Conservation (phyloP, 305 asterid species). For the Fraxinus ornus region DNA sequence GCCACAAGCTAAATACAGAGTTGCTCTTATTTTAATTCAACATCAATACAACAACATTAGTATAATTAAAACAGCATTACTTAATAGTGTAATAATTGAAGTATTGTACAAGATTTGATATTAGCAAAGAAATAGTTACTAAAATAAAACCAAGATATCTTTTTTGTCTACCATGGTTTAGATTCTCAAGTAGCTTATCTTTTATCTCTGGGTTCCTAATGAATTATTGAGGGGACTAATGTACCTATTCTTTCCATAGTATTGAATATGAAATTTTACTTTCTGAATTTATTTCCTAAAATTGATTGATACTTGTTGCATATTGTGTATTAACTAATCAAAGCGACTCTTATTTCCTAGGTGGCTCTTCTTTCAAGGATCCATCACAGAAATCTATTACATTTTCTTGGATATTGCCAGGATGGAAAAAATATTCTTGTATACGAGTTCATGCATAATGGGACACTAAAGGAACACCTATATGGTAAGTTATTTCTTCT, state of each 20-base stretch:
- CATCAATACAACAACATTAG: background rate
- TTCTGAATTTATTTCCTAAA: background rate
- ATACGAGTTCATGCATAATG: conserved; percentile 93
- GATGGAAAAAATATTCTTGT: conserved; percentile 82
- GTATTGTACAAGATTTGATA: background rate
- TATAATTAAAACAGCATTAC: background rate
- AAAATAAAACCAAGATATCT: background rate
- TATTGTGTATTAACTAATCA: background rate
- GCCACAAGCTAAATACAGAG: background rate
- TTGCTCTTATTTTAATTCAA: background rate
- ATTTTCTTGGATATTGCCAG: conserved; percentile 94
- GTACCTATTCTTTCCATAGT: background rate
- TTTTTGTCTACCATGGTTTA: background rate
- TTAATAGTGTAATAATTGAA: background rate
- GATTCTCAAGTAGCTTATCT: background rate
- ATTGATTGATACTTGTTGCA: background rate
- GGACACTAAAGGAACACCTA: conserved; percentile 94
- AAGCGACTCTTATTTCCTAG: conserved; percentile 30
- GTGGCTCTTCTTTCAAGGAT: conserved; percentile 97
- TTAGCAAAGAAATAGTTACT: background rate
- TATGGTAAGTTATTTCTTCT: conserved; percentile 49
- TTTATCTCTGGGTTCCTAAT: background rate
- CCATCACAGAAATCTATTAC: conserved; percentile 94
- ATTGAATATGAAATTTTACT: background rate
- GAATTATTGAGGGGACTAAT: background rate